Evolutionary conservation across 257 asterid genomes (phyloP).

Genomic region (Eustoma russellianum): DNA sequence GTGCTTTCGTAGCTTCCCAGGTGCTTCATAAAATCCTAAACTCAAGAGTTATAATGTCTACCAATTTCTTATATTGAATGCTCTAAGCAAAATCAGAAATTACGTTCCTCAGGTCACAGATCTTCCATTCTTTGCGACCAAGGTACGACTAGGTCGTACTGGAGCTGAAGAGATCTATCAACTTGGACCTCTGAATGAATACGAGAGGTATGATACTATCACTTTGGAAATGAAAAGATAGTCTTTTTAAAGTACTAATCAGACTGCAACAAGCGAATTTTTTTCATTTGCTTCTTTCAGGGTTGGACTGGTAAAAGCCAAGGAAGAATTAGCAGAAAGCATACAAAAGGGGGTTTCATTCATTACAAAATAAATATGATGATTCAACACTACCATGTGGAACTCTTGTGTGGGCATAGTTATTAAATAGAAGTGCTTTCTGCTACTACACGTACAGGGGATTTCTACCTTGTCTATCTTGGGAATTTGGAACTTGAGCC

Average conservation of each 20-base stretch:
- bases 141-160: slow-evolving; percentile 61
- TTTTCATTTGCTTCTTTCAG: slow-evolving; percentile 18
- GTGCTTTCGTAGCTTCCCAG: slow-evolving; percentile 74
- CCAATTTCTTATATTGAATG: background rate
- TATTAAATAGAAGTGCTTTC: no score
- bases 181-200: slow-evolving; percentile 67
- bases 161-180: slow-evolving; percentile 87
- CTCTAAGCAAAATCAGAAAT: slow-evolving; percentile 1
- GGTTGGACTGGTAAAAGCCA: slow-evolving; percentile 74
- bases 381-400: background rate
- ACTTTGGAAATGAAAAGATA: background rate
- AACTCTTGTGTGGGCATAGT: background rate
- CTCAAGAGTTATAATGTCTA: no score
- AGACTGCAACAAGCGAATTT: background rate
- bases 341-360: slow-evolving; percentile 76
- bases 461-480: no score
- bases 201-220: slow-evolving; percentile 50
- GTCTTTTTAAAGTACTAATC: background rate
- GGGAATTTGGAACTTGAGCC: no score
- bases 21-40: slow-evolving; percentile 17
- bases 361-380: slow-evolving; percentile 41
- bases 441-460: no score
- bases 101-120: slow-evolving; percentile 53
- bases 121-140: slow-evolving; percentile 72
- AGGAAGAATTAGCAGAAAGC: slow-evolving; percentile 61